A percentile compares a stretch with the other conserved stretches of the same genome.
These are phyloP conservation scores for Rhizopus arrhizus DNA, from an alignment of 371 early-diverging fungal species.

Conservation along the genomic window DNA sequence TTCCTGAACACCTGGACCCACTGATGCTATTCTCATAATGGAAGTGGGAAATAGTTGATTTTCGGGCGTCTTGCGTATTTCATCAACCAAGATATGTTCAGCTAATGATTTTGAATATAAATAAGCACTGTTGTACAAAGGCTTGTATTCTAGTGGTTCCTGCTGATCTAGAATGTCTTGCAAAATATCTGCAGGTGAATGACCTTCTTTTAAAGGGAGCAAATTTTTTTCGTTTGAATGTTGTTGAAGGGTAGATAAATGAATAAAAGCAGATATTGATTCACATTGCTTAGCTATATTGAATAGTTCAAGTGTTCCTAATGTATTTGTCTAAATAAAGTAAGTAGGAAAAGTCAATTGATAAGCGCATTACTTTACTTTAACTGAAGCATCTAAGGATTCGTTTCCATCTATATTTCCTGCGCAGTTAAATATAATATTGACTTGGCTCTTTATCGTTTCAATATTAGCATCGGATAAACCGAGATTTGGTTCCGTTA, in stretches of 20 bases:
- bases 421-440: conserved; percentile 61
- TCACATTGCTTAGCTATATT: conserved; percentile 56
- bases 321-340: conserved; percentile 48
- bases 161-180: conserved; percentile 11
- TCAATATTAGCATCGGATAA: conserved; percentile 48
- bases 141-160: conserved; percentile 14
- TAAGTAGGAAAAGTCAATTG: background rate
- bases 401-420: conserved; percentile 61
- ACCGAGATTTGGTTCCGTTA: conserved; percentile 51
- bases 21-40: conserved; percentile 57
- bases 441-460: conserved; percentile 44
- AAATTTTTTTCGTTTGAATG: conserved; percentile 42
- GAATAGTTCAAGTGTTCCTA: conserved; percentile 56
- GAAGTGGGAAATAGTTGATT: conserved; percentile 46
- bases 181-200: conserved; percentile 28
- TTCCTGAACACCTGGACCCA: conserved; percentile 56
- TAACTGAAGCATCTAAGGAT: conserved; percentile 49
- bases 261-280: conserved; percentile 48
- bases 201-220: conserved; percentile 49
- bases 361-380: conserved; percentile 33
- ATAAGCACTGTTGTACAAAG: conserved; percentile 55
- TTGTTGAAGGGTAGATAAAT: conserved; percentile 57
- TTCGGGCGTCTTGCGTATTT: conserved; percentile 41
- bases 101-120: conserved; percentile 60
- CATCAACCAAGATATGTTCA: conserved; percentile 55